Percentiles rank a stretch among this genome's conserved stretches.
phyloP scores from a whole-genome alignment of 2,329 filamentous ascomycete genomes.

The Verticillium longisporum region DNA sequence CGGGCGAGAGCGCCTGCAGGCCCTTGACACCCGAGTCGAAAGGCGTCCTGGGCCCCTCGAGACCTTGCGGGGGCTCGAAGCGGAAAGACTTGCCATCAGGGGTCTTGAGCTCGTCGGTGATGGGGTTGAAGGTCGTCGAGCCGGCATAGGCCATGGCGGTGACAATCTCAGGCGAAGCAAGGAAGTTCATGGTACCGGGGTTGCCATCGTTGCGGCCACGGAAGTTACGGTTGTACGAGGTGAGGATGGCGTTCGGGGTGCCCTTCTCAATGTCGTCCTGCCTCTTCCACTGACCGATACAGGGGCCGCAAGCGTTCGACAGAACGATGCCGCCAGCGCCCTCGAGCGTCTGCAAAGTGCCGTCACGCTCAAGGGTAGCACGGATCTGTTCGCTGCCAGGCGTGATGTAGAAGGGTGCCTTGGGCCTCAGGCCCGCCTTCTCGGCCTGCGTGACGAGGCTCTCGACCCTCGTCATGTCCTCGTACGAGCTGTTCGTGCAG shows the following conservation, averaged over 20 bases:
- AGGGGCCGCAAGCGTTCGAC: slow-evolving; percentile 91
- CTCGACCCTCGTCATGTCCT: slow-evolving; percentile 96
- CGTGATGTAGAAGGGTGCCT: slow-evolving; percentile 89
- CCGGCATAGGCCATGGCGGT: slow-evolving; percentile 94
- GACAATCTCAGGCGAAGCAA: slow-evolving; percentile 92
- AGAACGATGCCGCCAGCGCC: slow-evolving; percentile 82
- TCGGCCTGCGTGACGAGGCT: slow-evolving; percentile 87
- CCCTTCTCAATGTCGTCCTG: slow-evolving; percentile 81
- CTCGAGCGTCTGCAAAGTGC: slow-evolving; percentile 79
- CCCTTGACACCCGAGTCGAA: slow-evolving; percentile 74
- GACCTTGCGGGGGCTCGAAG: slow-evolving; percentile 73
- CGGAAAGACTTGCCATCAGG: slow-evolving; percentile 76
- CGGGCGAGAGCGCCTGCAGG: slow-evolving; percentile 71
- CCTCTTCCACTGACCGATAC: slow-evolving; percentile 92
- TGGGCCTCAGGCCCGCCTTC: slow-evolving; percentile 82
- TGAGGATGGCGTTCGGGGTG: slow-evolving; percentile 87
- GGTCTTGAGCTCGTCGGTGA: slow-evolving; percentile 78
- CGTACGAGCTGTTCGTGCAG: slow-evolving; percentile 98
- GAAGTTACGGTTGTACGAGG: slow-evolving; percentile 98
- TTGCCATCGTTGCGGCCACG: slow-evolving; percentile 96
- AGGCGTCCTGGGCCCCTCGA: slow-evolving; percentile 51
- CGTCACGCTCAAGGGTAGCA: slow-evolving; percentile 84
- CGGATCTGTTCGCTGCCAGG: slow-evolving; percentile 96
- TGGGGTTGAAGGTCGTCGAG: slow-evolving; percentile 89
- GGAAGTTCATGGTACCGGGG: slow-evolving; percentile 95